Conservation (phyloP, 441 rosid species). For the Aquilaria agallochum region DNA sequence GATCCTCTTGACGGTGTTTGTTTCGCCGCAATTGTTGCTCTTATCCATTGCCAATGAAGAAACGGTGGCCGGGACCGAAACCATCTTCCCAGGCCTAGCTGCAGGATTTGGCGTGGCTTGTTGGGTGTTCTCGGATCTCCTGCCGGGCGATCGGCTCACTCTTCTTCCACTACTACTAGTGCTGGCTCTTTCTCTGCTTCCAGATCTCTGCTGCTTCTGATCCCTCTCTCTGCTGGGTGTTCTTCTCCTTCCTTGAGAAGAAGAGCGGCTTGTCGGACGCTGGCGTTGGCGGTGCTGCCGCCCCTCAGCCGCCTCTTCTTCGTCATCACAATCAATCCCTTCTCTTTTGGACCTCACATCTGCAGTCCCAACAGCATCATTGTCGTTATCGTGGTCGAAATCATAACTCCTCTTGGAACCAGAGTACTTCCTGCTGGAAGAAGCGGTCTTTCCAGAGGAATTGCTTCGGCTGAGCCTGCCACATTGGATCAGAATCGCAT, state of each 20-base stretch:
- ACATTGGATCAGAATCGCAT: slow-evolving; percentile 87
- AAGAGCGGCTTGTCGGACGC: slow-evolving; percentile 39
- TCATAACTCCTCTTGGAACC: slow-evolving; percentile 89
- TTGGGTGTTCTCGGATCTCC: slow-evolving; percentile 47
- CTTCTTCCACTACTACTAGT: slow-evolving; percentile 39
- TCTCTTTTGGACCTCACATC: slow-evolving; percentile 19
- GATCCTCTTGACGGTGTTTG: slow-evolving; percentile 32
- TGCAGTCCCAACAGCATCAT: slow-evolving; percentile 17
- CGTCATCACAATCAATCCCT: slow-evolving; percentile 29
- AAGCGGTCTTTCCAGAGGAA: slow-evolving; percentile 37
- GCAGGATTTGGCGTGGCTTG: slow-evolving; percentile 11
- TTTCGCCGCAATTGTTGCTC: slow-evolving; percentile 29
- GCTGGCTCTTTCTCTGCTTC: slow-evolving; percentile 56
- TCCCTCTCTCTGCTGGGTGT: slow-evolving; percentile 93
- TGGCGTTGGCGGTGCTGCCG: slow-evolving; percentile 42
- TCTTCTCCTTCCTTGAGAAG: slow-evolving; percentile 67
- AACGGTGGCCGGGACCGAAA: slow-evolving; percentile 77
- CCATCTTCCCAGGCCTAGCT: slow-evolving; percentile 56
- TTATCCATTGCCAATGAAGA: slow-evolving; percentile 42
- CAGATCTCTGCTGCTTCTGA: slow-evolving; percentile 46
- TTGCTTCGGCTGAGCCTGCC: slow-evolving; percentile 78
- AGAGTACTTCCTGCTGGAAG: slow-evolving; percentile 51
- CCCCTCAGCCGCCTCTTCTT: slow-evolving; percentile 32
- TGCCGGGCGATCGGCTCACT: slow-evolving; percentile 77
- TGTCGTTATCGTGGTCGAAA: slow-evolving; percentile 42